phyloP scores from a whole-genome alignment of 371 early-diverging fungal genomes.

The Thermomucor indicae-seudaticae region DNA sequence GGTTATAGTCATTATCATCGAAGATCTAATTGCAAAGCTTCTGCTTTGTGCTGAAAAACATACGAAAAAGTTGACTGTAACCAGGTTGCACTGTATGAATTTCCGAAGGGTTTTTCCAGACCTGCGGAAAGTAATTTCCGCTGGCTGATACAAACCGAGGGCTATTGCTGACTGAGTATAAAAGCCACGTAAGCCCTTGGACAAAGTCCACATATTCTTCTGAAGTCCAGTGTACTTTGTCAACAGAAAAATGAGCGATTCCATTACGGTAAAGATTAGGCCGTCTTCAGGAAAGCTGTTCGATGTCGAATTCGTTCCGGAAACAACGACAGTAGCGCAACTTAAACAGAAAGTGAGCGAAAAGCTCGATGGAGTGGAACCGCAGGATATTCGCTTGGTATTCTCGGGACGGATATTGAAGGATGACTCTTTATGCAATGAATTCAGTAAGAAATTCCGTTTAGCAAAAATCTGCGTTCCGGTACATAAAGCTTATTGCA shows the following conservation, averaged over 20 bases:
- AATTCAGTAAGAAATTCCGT: slow-evolving; percentile 49
- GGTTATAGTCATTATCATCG: too few species aligned
- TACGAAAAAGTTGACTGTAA: too few species aligned
- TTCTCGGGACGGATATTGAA: slow-evolving; percentile 70
- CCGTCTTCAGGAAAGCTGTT: slow-evolving; percentile 41
- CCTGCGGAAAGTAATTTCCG: too few species aligned
- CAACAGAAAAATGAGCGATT: slow-evolving; percentile 16
- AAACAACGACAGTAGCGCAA: slow-evolving; percentile 44
- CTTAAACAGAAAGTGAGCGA: slow-evolving; percentile 59
- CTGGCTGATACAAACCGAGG: too few species aligned
- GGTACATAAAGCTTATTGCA: neutral
- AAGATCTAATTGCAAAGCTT: too few species aligned
- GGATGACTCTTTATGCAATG: slow-evolving; percentile 56
- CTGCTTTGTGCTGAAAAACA: too few species aligned
- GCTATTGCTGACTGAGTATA: too few species aligned
- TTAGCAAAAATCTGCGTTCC: neutral
- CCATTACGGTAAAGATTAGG: slow-evolving; percentile 31
- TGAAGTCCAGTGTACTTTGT: too few species aligned
- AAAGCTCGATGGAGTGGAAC: slow-evolving; percentile 38
- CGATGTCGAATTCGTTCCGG: slow-evolving; percentile 28
- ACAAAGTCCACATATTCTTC: too few species aligned
- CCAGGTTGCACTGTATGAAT: too few species aligned
- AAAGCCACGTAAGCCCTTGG: too few species aligned
- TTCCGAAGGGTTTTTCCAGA: too few species aligned
- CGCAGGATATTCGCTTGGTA: slow-evolving; percentile 62